phyloP scores from a whole-genome alignment of 306 rosid species.

The Medicago ruthenica region DNA sequence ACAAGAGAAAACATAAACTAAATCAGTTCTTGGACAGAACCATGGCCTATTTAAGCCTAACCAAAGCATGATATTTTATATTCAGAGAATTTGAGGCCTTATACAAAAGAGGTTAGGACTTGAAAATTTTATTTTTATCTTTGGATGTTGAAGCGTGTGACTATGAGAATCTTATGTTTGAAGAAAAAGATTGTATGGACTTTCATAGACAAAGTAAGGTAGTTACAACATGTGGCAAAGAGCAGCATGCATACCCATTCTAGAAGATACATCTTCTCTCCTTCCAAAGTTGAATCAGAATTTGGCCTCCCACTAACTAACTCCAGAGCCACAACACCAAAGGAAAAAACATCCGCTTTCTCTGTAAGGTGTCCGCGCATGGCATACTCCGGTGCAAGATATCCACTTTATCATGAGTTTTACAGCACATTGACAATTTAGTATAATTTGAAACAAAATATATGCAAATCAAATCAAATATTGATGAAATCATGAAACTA shows the following conservation, averaged over 20 bases:
- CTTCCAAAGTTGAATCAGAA: slow-evolving; percentile 64
- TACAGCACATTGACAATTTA: slow-evolving; percentile 10
- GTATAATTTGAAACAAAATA: slow-evolving; percentile 7
- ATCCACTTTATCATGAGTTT: slow-evolving; percentile 61
- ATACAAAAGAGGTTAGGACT: too few species aligned
- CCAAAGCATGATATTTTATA: neutral
- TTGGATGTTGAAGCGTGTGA: neutral
- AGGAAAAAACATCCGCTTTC: slow-evolving; percentile 85
- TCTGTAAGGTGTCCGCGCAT: slow-evolving; percentile 88
- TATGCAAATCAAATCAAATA: neutral
- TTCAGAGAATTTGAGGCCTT: too few species aligned
- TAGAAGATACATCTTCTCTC: slow-evolving; percentile 68
- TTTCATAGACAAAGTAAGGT: too few species aligned
- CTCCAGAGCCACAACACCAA: slow-evolving; percentile 87
- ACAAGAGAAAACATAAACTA: neutral
- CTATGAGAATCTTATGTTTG: neutral
- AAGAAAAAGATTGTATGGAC: too few species aligned
- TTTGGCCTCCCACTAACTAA: slow-evolving; percentile 76
- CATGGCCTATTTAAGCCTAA: neutral
- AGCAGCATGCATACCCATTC: slow-evolving; percentile 63
- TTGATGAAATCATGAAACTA: neutral
- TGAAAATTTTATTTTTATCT: too few species aligned
- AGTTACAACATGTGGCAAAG: too few species aligned
- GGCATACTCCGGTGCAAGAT: slow-evolving; percentile 91
- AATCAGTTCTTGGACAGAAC: neutral